phyloP scores from a whole-genome alignment of 768 basidiomycete species.

The Boletus rubescentipes region DNA sequence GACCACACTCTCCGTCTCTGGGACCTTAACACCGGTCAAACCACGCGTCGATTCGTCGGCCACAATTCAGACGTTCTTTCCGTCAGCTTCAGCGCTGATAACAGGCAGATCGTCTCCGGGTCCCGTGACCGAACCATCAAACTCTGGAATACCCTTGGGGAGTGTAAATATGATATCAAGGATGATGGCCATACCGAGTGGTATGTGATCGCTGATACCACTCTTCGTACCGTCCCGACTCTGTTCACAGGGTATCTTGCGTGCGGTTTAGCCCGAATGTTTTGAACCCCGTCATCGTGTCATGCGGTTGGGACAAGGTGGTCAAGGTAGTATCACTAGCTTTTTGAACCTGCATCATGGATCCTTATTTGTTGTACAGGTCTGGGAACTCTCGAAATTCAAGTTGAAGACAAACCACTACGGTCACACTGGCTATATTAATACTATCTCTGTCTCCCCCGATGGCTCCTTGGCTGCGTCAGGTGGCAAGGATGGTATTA shows the following conservation, averaged over 20 bases:
- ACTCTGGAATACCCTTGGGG: constrained; percentile 99
- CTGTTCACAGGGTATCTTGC: constrained; percentile 82
- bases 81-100: constrained; percentile 99
- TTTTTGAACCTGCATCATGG: neutral
- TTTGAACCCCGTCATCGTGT: constrained; percentile 96
- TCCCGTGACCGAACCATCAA: constrained; percentile 97
- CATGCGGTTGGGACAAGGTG: constrained; percentile 99
- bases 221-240: neutral
- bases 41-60: constrained; percentile 96
- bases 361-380: constrained; percentile 54
- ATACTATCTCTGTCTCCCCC: constrained; percentile 96
- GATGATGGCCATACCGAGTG: constrained; percentile 98
- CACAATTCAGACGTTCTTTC: constrained; percentile 98
- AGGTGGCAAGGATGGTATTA: constrained; percentile 99
- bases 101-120: constrained; percentile 98
- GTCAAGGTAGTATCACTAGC: constrained; percentile 76
- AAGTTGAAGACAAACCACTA: constrained; percentile 99
- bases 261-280: constrained; percentile 99
- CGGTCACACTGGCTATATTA: constrained; percentile 99
- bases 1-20: constrained; percentile 99
- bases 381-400: constrained; percentile 99
- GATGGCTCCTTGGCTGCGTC: constrained; percentile 99
- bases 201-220: constrained; percentile 33
- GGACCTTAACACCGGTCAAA: constrained; percentile 97
- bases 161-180: constrained; percentile 99